These are phyloP conservation scores for Pulveroboletus frians DNA, from an alignment of 768 basidiomycete species.

Conservation along the genomic window DNA sequence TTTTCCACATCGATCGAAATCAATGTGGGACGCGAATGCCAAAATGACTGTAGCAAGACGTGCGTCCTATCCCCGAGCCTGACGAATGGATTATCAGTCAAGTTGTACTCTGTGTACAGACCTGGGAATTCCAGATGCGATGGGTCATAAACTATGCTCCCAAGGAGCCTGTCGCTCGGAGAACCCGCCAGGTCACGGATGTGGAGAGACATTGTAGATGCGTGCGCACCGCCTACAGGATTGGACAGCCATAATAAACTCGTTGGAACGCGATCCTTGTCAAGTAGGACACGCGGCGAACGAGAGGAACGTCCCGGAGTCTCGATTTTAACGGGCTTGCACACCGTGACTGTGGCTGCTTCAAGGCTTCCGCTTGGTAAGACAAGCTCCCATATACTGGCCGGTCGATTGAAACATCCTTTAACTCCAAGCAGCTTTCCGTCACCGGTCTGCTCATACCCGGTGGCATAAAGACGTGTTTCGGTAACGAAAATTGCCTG, in stretches of 20 bases:
- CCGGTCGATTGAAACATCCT: conserved; percentile 55
- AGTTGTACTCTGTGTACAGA: conserved; percentile 48
- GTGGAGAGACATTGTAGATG: conserved; percentile 50
- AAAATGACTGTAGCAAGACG: conserved; percentile 29
- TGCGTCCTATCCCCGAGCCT: conserved; percentile 7
- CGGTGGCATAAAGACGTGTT: conserved; percentile 49
- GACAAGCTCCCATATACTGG: conserved; percentile 50
- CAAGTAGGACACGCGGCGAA: conserved; percentile 48
- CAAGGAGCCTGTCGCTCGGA: conserved; percentile 25
- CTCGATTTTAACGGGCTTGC: conserved; percentile 33
- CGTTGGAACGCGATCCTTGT: conserved; percentile 17
- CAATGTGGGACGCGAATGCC: conserved; percentile 50
- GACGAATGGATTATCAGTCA: conserved; percentile 42
- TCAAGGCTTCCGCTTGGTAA: conserved; percentile 16
- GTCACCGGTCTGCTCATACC: conserved; percentile 54
- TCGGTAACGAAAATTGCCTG: conserved; percentile 50
- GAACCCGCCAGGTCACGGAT: conserved; percentile 32
- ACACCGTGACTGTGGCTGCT: conserved; percentile 11
- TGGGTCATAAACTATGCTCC: conserved; percentile 40
- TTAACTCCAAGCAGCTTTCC: conserved; percentile 55
- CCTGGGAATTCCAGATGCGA: conserved; percentile 50
- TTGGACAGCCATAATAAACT: conserved; percentile 52
- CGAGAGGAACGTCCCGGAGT: conserved; percentile 45
- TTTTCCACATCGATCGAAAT: conserved; percentile 39
- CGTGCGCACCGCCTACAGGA: conserved; percentile 54